Base-by-base conservation (phyloP, 2,329 filamentous ascomycete genomes). In the Cordyceps militaris region DNA sequence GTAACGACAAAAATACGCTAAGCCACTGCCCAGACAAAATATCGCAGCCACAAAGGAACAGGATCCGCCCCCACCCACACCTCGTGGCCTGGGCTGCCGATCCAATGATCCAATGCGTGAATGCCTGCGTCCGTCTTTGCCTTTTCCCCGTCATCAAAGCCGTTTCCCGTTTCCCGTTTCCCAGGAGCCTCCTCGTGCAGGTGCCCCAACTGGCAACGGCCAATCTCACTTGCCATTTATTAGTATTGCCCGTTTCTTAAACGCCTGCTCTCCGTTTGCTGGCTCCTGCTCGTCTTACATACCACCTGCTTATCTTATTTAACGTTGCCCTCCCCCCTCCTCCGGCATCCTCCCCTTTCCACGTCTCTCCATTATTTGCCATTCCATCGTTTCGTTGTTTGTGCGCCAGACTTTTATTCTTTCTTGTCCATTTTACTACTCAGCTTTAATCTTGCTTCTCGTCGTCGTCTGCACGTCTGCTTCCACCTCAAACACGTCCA, bases 41-140 rank as follows among this genome's bases (percentile, higher is more conserved):
- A 52, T 52, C 34, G 49, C 16, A 21, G 49, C 21, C 40, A 32
- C 30, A 36, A 34, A 28, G 40, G 34, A 54, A 54, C 42, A 4
- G 51, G 40, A 40, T 38, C 51, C 51, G 43, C 51, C 51, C 42
- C 40, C 28, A 46, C 51, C 34, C 38, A 54, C 50, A 53, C 51
- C 28, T 4, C 4, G 5, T 3, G 21, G 9, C 11, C 11, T 43
- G 21, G 40, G 24, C n/a, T 23, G 19, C 40, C 40, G 19, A 24
- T 23, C 40, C 4, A 23, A 14, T 23, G 19, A 19, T 43, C n/a
- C 4, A 4, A 19, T 40, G 5, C 16, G 13, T 40, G n/a, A 16
- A 21, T 16, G 10, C 9, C 9, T 23, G 11, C 16, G 16, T 16
- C 14, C 16, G 11, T 11, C 7, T 36, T 40, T n/a, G 14, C 2